Percentiles rank a stretch among this genome's conserved stretches.
These are phyloP conservation scores for Corinectria fuckeliana DNA, from an alignment of 2,329 filamentous ascomycete species.

Conservation along the genomic window DNA sequence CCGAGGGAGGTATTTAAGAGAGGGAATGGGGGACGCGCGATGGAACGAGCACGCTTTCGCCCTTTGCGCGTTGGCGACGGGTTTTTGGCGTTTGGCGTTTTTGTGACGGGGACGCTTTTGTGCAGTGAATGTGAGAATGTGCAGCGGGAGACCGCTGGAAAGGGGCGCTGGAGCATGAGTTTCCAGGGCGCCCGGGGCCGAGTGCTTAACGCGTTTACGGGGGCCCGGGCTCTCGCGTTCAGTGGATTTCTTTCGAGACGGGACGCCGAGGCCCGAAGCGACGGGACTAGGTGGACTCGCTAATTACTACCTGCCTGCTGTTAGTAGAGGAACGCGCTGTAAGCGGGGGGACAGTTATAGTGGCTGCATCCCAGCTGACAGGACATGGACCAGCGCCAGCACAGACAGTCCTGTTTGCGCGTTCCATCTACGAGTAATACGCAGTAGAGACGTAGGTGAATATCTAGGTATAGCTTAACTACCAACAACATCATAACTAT, in stretches of 20 bases:
- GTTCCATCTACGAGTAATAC: too few species aligned
- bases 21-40: slow-evolving; percentile 10
- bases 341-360: neutral
- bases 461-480: too few species aligned
- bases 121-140: neutral
- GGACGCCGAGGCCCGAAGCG: neutral
- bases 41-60: slow-evolving; percentile 10
- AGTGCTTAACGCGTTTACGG: slow-evolving; percentile 4
- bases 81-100: slow-evolving; percentile 24
- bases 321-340: too few species aligned
- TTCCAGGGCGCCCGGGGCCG: neutral
- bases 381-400: too few species aligned
- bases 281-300: too few species aligned
- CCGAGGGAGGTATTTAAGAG: slow-evolving; percentile 21
- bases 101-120: slow-evolving; percentile 13
- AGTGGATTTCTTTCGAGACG: neutral
- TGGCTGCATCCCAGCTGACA: neutral
- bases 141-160: neutral
- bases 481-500: neutral
- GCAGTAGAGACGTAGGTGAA: too few species aligned
- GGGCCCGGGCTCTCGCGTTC: neutral
- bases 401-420: too few species aligned
- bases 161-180: neutral
- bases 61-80: neutral
- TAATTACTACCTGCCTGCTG: too few species aligned